A percentile compares a stretch with the other conserved stretches of the same genome.
These are phyloP conservation scores for Phytophthora fragariae DNA, from an alignment of 352 stramenopile species.

Conservation along the genomic window DNA sequence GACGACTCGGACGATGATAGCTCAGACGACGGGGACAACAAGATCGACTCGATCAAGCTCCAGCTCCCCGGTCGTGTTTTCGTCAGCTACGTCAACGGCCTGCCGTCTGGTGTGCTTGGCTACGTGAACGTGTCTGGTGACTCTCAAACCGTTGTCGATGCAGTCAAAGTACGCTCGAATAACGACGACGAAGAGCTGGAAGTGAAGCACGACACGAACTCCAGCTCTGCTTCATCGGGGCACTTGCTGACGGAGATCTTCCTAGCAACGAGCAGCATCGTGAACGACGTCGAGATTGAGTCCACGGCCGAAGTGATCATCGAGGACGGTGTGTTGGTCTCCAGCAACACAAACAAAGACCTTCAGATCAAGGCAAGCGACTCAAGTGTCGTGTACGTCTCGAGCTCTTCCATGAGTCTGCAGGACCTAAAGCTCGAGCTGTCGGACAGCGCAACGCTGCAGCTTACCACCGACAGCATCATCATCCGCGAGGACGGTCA, in stretches of 20 bases:
- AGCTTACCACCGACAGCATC: conserved; percentile 33
- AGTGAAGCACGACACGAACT: conserved; percentile 30
- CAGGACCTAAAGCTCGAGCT: conserved; percentile 38
- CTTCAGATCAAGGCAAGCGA: conserved; percentile 33
- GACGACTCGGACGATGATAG: conserved; percentile 27
- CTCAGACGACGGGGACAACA: conserved; percentile 31
- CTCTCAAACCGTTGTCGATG: conserved; percentile 26
- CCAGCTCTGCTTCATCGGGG: conserved; percentile 5
- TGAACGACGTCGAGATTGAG: conserved; percentile 33
- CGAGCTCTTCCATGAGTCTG: conserved; percentile 27
- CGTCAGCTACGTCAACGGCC: conserved; percentile 31
- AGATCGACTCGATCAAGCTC: conserved; percentile 38
- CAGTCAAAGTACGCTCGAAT: conserved; percentile 24
- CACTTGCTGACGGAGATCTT: conserved; percentile 44
- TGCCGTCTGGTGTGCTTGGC: conserved; percentile 30
- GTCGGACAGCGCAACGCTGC: conserved; percentile 30
- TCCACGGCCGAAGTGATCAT: conserved; percentile 31
- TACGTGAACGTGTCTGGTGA: conserved; percentile 44
- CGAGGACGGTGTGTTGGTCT: conserved; percentile 32
- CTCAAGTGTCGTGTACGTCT: conserved; percentile 34
- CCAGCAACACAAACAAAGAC: conserved; percentile 30
- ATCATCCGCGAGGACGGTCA: conserved; percentile 31
- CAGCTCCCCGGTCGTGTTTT: conserved; percentile 36
- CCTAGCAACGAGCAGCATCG: conserved; percentile 27
- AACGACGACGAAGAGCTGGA: conserved; percentile 36